Evolutionary conservation across 345 rosid genomes (phyloP).

Genomic region (Clarkia xantiana): DNA sequence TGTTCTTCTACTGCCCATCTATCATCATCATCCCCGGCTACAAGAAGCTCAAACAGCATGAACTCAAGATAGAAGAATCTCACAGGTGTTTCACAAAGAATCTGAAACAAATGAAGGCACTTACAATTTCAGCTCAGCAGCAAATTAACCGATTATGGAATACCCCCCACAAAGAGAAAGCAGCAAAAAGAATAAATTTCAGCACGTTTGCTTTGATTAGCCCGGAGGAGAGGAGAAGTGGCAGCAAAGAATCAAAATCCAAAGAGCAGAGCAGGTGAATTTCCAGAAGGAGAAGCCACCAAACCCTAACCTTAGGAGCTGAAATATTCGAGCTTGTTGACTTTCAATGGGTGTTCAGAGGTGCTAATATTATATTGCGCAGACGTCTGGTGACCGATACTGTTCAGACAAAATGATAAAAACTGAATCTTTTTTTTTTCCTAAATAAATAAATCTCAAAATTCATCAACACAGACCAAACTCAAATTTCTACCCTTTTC

Average conservation of each 20-base stretch:
- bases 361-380: not conserved
- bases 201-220: too few species aligned
- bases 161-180: too few species aligned
- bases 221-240: not conserved
- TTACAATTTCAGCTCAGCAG: too few species aligned
- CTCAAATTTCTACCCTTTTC: conserved; percentile 14
- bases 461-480: conserved; percentile 10
- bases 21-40: conserved; percentile 19
- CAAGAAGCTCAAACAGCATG: not conserved
- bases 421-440: not conserved
- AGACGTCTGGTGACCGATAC: not conserved
- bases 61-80: not conserved
- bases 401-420: not conserved
- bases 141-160: too few species aligned
- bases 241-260: not conserved
- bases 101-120: not conserved
- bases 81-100: not conserved
- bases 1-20: conserved; percentile 28
- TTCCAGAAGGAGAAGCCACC: not conserved
- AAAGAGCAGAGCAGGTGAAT: not conserved
- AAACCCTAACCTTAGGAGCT: conserved; percentile 10
- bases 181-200: too few species aligned
- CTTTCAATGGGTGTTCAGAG: conserved; percentile 4
- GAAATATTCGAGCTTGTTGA: conserved; percentile 12
- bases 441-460: not conserved